A percentile compares a stretch with the other conserved stretches of the same genome.
Evolutionary conservation across 805 yeast genomes (phyloP).

Genomic region (Kodamaea nitidulidarum): DNA sequence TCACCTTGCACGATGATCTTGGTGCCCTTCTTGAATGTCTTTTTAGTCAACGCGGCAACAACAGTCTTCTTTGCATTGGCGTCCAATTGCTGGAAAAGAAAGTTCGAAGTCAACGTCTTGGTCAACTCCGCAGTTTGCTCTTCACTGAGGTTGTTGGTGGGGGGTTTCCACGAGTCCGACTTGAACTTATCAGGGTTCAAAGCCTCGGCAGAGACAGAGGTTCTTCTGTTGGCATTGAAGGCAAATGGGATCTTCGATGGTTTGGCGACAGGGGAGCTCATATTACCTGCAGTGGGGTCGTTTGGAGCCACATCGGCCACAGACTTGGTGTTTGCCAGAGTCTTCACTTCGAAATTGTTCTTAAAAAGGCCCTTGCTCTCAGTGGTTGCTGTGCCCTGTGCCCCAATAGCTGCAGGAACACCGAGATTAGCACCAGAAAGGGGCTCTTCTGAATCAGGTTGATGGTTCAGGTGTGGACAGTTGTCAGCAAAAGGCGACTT

Average conservation of each 20-base stretch:
- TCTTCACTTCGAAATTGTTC: slow-evolving; percentile 14
- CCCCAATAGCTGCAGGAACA: slow-evolving; percentile 1
- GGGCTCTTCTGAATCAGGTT: slow-evolving; percentile 12
- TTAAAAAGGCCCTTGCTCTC: slow-evolving; percentile 13
- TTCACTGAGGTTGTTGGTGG: slow-evolving; percentile 56
- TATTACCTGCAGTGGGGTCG: slow-evolving; percentile 15
- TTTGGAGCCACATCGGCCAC: slow-evolving; percentile 12
- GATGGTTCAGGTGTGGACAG: slow-evolving; percentile 55
- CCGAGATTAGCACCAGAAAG: background rate
- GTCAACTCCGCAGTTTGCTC: slow-evolving; percentile 68
- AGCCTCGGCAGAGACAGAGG: slow-evolving; percentile 88
- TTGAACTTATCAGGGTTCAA: slow-evolving; percentile 68
- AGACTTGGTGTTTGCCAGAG: slow-evolving; percentile 9
- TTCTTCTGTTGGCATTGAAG: slow-evolving; percentile 79
- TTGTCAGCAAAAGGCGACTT: slow-evolving; percentile 61
- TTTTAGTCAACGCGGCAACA: slow-evolving; percentile 78
- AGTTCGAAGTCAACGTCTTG: slow-evolving; percentile 71
- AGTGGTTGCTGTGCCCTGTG: slow-evolving; percentile 7
- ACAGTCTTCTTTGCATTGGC: slow-evolving; percentile 72
- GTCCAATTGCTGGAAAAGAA: slow-evolving; percentile 80
- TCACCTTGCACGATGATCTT: slow-evolving; percentile 86
- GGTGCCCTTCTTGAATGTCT: slow-evolving; percentile 51
- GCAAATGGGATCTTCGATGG: slow-evolving; percentile 46
- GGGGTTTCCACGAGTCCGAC: slow-evolving; percentile 69
- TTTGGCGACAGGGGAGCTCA: slow-evolving; percentile 17